A percentile compares a stretch with the other conserved stretches of the same genome.
Conservation (phyloP, 164 flowering plant genomes). For the Vitis labrusca region DNA sequence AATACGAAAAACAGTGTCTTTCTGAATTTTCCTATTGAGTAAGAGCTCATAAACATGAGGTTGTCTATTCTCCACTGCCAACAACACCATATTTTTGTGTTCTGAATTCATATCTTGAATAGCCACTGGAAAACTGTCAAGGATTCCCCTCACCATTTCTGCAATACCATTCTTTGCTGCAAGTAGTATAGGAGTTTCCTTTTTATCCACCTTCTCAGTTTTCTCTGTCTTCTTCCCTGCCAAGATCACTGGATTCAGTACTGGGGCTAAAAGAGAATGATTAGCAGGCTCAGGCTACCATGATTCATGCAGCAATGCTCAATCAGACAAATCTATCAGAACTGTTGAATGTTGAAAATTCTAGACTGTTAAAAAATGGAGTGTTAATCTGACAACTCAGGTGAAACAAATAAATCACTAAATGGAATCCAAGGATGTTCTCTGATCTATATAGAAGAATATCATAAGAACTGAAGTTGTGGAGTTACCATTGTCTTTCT, state of each 20-base stretch:
- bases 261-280: no score
- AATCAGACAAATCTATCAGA: no score
- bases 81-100: slow-evolving; percentile 31
- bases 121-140: slow-evolving; percentile 33
- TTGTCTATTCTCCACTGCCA: slow-evolving; percentile 50
- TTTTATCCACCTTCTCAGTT: not conserved
- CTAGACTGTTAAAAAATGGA: no score
- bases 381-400: no score
- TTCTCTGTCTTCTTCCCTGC: not conserved
- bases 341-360: no score
- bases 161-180: slow-evolving; percentile 45
- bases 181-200: slow-evolving; percentile 34
- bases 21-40: slow-evolving; percentile 11
- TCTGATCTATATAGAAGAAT: no score
- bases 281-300: no score
- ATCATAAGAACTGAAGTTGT: no score
- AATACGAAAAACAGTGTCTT: slow-evolving; percentile 24
- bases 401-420: no score
- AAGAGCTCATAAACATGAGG: slow-evolving; percentile 30
- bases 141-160: slow-evolving; percentile 41
- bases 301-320: no score
- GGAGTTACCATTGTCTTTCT: not conserved
- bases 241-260: not conserved
- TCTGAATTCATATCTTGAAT: slow-evolving; percentile 32
- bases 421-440: no score